These are phyloP conservation scores for Citrus medica DNA, from an alignment of 345 rosid genomes.

Conservation along the genomic window DNA sequence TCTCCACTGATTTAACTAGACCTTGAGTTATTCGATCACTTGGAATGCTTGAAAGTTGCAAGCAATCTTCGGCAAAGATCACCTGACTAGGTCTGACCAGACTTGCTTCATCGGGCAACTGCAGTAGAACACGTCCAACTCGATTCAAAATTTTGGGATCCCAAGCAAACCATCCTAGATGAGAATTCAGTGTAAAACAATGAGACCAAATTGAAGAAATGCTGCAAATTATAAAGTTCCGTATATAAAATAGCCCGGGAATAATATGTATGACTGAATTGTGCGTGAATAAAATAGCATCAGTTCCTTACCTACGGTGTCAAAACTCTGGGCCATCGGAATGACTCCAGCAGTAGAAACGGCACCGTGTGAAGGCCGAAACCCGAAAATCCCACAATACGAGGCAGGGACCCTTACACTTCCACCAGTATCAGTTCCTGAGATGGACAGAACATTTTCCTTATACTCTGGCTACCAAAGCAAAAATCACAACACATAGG, in stretches of 20 bases:
- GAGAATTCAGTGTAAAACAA: constrained; percentile 9
- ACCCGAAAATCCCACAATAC: constrained; percentile 73
- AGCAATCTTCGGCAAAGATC: constrained; percentile 71
- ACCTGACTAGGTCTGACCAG: constrained; percentile 42
- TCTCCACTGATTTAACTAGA: constrained; percentile 52
- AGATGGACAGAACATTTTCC: constrained; percentile 3
- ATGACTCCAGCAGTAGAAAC: constrained; percentile 61
- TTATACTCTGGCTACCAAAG: not conserved
- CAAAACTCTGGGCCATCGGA: constrained; percentile 89
- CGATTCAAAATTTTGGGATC: constrained; percentile 58
- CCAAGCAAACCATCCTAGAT: constrained; percentile 89
- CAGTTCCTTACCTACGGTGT: constrained; percentile 72
- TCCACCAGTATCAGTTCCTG: constrained; percentile 95
- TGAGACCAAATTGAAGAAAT: not conserved
- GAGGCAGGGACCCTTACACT: constrained; percentile 89
- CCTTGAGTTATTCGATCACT: constrained; percentile 39
- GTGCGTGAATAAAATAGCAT: not conserved
- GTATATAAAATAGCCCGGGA: not conserved
- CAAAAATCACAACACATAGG: not conserved
- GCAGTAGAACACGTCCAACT: constrained; percentile 62
- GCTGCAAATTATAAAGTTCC: not conserved
- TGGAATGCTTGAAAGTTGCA: constrained; percentile 62
- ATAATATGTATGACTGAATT: not conserved
- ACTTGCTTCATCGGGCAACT: constrained; percentile 28
- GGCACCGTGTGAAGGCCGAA: constrained; percentile 66